Evolutionary conservation across 1,139 yeast genomes (phyloP).

Genomic region (Yamadazyma membranifaciens): DNA sequence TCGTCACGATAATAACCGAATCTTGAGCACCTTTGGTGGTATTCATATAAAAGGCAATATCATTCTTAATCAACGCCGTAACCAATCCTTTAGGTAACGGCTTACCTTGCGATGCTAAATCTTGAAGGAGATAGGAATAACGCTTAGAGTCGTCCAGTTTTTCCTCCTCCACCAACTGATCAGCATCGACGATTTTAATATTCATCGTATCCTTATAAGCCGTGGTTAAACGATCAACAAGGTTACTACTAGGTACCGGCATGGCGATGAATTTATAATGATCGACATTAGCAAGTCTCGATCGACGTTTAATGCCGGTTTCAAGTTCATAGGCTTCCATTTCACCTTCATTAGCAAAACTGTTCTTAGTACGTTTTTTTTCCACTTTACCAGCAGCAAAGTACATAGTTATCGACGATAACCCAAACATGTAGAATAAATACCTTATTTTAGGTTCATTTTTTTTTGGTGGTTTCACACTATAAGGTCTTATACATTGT

Average conservation of each 20-base stretch:
- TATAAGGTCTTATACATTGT: too few relatives aligned
- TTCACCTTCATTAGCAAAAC: constrained; percentile 57
- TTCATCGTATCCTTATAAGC: constrained; percentile 25
- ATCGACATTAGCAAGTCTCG: constrained; percentile 36
- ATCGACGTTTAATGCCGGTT: constrained; percentile 55
- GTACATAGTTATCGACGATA: constrained; percentile 53
- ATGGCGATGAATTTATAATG: constrained; percentile 42
- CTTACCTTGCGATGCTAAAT: constrained; percentile 31
- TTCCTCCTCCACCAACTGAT: constrained; percentile 43
- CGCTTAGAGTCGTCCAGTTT: constrained; percentile 37
- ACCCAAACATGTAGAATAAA: constrained; percentile 46
- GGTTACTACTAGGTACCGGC: constrained; percentile 33
- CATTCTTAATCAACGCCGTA: constrained; percentile 54
- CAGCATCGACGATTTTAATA: constrained; percentile 49
- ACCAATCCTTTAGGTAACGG: constrained; percentile 57
- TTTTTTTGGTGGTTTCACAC: constrained; percentile 12
- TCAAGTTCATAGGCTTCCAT: constrained; percentile 49
- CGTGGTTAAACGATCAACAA: constrained; percentile 20
- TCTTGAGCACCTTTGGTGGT: constrained; percentile 44
- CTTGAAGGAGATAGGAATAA: constrained; percentile 42
- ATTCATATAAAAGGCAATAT: constrained; percentile 36
- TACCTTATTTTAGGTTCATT: constrained; percentile 47
- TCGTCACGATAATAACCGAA: constrained; percentile 45
- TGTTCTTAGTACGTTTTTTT: constrained; percentile 47
- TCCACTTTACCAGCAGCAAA: constrained; percentile 54